A percentile compares a stretch with the other conserved stretches of the same genome.
Evolutionary conservation across 2,329 filamentous ascomycete genomes (phyloP).

Genomic region (Neurospora sp.): DNA sequence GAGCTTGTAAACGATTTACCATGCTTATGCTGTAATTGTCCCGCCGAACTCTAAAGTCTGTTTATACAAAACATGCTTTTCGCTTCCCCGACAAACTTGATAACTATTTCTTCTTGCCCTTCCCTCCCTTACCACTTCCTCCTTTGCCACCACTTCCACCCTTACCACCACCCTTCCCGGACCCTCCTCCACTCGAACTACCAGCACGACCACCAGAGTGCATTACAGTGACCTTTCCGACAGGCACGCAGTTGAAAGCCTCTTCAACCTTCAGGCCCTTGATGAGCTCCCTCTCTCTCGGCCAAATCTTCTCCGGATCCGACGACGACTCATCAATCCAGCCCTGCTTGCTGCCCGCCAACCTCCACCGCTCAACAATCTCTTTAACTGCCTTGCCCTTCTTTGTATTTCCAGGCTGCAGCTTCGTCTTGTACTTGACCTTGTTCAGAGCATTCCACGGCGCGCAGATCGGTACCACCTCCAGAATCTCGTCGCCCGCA

Average conservation of each 20-base stretch:
- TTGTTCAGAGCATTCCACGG: constrained; percentile 53
- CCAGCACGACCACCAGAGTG: constrained; percentile 47
- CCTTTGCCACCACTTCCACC: constrained; percentile 22
- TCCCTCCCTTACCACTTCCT: constrained; percentile 27
- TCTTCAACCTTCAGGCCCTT: constrained; percentile 73
- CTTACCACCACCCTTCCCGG: constrained; percentile 25
- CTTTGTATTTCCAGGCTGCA: constrained; percentile 83
- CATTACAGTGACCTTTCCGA: constrained; percentile 72
- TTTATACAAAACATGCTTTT: background rate
- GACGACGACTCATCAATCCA: constrained; percentile 49
- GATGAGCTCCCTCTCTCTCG: constrained; percentile 75
- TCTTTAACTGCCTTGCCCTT: constrained; percentile 93
- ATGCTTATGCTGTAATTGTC: background rate
- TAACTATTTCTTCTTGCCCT: constrained; percentile 30
- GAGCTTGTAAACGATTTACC: background rate
- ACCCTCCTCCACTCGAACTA: constrained; percentile 30
- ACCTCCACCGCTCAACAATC: constrained; percentile 72
- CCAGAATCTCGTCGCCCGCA: constrained; percentile 72
- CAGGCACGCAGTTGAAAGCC: constrained; percentile 69
- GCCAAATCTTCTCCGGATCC: constrained; percentile 71
- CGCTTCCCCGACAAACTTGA: background rate
- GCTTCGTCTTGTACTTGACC: constrained; percentile 89
- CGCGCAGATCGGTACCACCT: constrained; percentile 53
- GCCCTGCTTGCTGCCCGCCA: constrained; percentile 48
- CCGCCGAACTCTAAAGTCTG: background rate